Evolutionary conservation across 164 flowering plant genomes (phyloP), one percentile per base, ranked within the genome.

Genomic region (Protea cynaroides): DNA sequence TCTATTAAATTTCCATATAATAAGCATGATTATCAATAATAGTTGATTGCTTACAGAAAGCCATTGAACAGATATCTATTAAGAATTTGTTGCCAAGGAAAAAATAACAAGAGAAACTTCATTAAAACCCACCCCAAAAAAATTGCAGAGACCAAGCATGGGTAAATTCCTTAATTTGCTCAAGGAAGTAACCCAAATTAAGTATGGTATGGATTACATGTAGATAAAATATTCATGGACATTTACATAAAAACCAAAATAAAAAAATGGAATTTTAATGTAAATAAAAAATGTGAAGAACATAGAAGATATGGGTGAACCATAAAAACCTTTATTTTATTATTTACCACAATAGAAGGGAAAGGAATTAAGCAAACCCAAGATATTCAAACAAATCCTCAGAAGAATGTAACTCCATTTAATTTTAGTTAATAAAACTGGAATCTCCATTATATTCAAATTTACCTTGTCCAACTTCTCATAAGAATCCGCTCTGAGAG

Each of bases 391-490:
- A 49, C 46, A 4, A 49, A 49, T 15, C n/a, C 17, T 49, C 17
- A 29, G 6, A 49, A 13, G 52, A 49, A 49, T 22, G 19, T n/a
- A 11, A 38, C 62, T 11, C 19, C 14, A 19, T 13, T 19, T n/a
- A 44, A 64, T 25, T 37, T 15, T 22, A 34, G 10, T 7, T 44
- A 17, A 21, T 8, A 37, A 24, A 58, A 22, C 4, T 22, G 18
- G 17, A 25, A 22, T 53, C 22, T 44, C 14, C 13, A 40, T 22
- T 29, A 5, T 2, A 29, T 29, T 29, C 4, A 29, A 29, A 29
- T 29, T 14, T 74, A 92, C 98, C 98, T 92, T 92, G 58, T 88
- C 96, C 74, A 92, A 63, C 65, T 86, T 92, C 77, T 86, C 85
- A 58, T 76, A 92, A 23, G 84, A 70, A 25, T 92, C 94, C 1